These are phyloP conservation scores for Leccinum disarticulatum DNA, from an alignment of 768 basidiomycete genomes.

Conservation along the genomic window DNA sequence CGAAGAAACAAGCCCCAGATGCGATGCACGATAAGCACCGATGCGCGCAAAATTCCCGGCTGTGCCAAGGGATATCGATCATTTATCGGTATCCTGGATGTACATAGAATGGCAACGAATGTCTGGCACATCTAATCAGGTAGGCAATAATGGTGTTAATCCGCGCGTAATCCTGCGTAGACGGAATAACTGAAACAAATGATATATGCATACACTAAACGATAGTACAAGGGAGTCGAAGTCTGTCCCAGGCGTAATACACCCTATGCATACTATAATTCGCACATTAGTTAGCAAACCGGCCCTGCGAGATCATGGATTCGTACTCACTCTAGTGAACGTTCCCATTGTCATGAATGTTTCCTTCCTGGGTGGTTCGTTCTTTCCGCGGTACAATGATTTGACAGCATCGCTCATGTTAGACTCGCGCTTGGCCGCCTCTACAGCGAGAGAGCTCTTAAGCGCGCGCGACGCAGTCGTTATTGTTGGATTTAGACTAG, in stretches of 20 bases:
- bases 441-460: conserved; percentile 66
- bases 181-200: not conserved
- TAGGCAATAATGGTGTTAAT: not conserved
- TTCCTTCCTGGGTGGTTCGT: conserved; percentile 64
- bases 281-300: conserved; percentile 4
- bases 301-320: not conserved
- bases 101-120: too few species aligned
- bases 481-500: conserved; percentile 46
- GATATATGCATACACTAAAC: conserved; percentile 14
- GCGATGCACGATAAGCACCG: too few species aligned
- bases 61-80: too few species aligned
- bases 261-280: conserved; percentile 24
- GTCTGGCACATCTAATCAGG: not conserved
- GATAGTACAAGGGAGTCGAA: conserved; percentile 1
- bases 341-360: conserved; percentile 93
- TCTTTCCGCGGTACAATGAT: conserved; percentile 63
- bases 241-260: not conserved
- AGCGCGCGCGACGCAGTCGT: conserved; percentile 65
- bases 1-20: too few species aligned
- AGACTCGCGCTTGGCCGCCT: conserved; percentile 81
- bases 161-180: not conserved
- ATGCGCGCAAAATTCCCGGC: too few species aligned
- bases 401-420: conserved; percentile 86
- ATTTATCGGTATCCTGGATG: too few species aligned
- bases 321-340: conserved; percentile 76